Evolutionary conservation across 2,329 filamentous ascomycete species (phyloP), one percentile per base, ranked within the genome.

Genomic region (Epichloe coenophiala): DNA sequence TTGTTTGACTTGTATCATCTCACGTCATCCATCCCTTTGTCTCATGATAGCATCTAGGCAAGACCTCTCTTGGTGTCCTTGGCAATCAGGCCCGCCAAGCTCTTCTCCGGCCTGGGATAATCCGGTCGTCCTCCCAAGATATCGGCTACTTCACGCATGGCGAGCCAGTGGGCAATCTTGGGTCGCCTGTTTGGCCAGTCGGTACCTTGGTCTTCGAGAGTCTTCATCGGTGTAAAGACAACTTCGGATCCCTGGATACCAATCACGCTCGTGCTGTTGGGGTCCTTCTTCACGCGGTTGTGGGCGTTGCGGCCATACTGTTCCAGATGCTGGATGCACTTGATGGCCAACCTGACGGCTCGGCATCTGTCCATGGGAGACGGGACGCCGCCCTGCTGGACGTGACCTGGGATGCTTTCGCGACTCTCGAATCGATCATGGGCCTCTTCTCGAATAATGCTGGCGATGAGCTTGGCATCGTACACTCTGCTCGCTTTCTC

Each of bases 281-380:
- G 78, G 62, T 96, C 86, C 31, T 78, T 75, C 54, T 81, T 80
- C 55, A 95, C 86, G 54, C 83, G 80, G 39, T 77, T 73, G 53
- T 78, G 76, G 37, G 76, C 74, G 59, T 80, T 80, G 47, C 80
- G 81, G 6, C 81, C 81, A 61, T 83, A 95, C 21, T 70, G 68
- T 69, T 98, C 93, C 4, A 98, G 74, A 63, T 95, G 89, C 71
- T 95, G 83, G 63, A 97, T 86, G 65, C 88, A 95, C 71, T 90
- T 91, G 68, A 97, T 93, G 9, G 90, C 88, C 61, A 98, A 83
- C 47, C 93, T 80, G 23, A 95, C 86, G 2, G 93, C 91, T 45
- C 93, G 83, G 60, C 91, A 90, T 50, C 93, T 85, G 69, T 98
- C 93, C 90, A 98, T 97, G 6, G 93, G 83, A 3, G 88, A 94